Evolutionary conservation across 495 filamentous ascomycete species (phyloP).

Genomic region (Aspergillus hancockii): DNA sequence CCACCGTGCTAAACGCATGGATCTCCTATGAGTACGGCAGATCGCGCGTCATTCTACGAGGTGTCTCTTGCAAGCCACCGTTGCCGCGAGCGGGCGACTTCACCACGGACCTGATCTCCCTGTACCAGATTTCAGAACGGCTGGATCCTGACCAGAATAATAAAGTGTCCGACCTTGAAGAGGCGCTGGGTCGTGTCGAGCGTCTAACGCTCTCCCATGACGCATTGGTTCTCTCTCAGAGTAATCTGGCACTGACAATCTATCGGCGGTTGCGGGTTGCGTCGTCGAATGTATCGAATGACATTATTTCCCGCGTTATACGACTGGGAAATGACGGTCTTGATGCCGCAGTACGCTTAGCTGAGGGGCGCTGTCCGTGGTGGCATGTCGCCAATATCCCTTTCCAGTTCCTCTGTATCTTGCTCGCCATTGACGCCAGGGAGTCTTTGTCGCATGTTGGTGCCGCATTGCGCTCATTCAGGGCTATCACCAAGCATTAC

Average conservation of each 20-base stretch:
- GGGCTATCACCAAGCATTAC: conserved; percentile 26
- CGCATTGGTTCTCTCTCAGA: neutral
- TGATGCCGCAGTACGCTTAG: conserved; percentile 34
- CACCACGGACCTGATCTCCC: conserved; percentile 11
- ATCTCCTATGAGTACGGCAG: conserved; percentile 25
- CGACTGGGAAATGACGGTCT: conserved; percentile 28
- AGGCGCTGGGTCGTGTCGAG: conserved; percentile 6
- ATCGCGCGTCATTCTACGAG: conserved; percentile 14
- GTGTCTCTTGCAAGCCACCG: conserved; percentile 1
- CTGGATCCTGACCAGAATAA: conserved; percentile 17
- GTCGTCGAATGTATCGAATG: conserved; percentile 13
- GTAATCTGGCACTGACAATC: conserved; percentile 16
- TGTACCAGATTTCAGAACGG: conserved; percentile 20
- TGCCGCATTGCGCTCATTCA: conserved; percentile 47
- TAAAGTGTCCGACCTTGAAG: conserved; percentile 8
- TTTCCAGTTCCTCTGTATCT: conserved; percentile 51
- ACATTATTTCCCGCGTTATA: conserved; percentile 28
- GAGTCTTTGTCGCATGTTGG: conserved; percentile 44
- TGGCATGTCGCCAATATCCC: conserved; percentile 52
- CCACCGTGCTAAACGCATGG: conserved; percentile 20
- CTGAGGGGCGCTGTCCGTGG: conserved; percentile 42
- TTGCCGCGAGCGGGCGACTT: neutral
- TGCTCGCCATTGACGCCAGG: conserved; percentile 48
- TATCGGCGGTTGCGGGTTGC: conserved; percentile 19
- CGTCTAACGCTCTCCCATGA: conserved; percentile 5